These are phyloP conservation scores for Camelina neglecta DNA, from an alignment of 345 rosid species.

Conservation along the genomic window DNA sequence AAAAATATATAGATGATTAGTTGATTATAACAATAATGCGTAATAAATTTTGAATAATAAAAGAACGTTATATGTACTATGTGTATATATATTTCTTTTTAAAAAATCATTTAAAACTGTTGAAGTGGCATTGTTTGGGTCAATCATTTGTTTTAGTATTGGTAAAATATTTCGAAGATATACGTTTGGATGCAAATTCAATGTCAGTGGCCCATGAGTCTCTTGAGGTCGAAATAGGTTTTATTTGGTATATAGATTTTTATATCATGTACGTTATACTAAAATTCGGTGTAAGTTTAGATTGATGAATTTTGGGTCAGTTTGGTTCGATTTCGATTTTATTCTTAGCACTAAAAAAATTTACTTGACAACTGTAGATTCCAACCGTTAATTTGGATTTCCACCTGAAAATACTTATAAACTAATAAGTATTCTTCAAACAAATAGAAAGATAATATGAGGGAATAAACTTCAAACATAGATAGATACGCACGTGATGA, in stretches of 20 bases:
- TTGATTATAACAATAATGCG: background rate
- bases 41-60: background rate
- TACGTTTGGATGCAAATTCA: background rate
- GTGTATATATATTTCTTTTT: no score
- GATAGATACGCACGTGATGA: conserved; percentile 33
- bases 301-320: background rate
- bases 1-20: background rate
- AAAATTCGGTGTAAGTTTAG: background rate
- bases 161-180: background rate
- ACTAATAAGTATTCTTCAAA: background rate
- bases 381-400: no score
- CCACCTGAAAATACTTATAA: no score
- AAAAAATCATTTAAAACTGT: background rate
- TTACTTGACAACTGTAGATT: no score
- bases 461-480: background rate
- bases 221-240: background rate
- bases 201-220: background rate
- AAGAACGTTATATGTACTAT: background rate
- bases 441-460: background rate
- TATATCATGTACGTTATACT: background rate
- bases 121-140: background rate
- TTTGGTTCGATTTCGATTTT: background rate
- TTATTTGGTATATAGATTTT: background rate
- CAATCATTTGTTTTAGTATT: background rate
- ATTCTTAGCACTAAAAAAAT: background rate